These are phyloP conservation scores for Didymella exigua DNA, from an alignment of 2,329 filamentous ascomycete genomes.

Conservation along the genomic window DNA sequence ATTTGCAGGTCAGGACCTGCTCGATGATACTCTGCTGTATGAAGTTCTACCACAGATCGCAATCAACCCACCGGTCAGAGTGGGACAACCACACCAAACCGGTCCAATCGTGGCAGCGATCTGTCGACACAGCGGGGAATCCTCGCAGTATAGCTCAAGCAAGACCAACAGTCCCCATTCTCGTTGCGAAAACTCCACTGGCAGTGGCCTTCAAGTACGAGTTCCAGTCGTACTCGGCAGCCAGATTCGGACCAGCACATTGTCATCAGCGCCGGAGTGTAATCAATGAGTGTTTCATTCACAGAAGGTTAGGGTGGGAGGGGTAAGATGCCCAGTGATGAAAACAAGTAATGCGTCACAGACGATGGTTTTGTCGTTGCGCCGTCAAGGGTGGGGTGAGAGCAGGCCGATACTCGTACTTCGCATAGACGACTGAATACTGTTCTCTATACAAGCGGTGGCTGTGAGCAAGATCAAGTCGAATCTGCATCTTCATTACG, in stretches of 20 bases:
- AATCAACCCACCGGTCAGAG: conserved; percentile 28
- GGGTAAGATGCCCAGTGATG: too few species aligned
- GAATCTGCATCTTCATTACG: too few species aligned
- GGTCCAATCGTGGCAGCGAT: conserved; percentile 25
- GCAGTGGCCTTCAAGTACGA: conserved; percentile 28
- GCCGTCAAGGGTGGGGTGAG: too few species aligned
- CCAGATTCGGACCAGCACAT: conserved; percentile 28
- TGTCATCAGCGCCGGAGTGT: conserved; percentile 21
- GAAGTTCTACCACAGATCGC: conserved; percentile 39
- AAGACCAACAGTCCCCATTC: conserved; percentile 9
- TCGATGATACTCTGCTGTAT: conserved; percentile 35
- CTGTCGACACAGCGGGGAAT: conserved; percentile 30
- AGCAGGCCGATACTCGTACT: too few species aligned
- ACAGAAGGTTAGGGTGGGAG: too few species aligned
- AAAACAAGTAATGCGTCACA: too few species aligned
- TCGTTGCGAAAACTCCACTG: conserved; percentile 29
- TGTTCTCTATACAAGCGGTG: too few species aligned
- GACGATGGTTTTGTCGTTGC: too few species aligned
- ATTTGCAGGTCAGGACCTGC: conserved; percentile 41
- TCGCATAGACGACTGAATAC: too few species aligned
- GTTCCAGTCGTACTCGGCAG: conserved; percentile 29
- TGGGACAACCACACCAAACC: conserved; percentile 12
- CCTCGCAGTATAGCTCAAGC: conserved; percentile 15
- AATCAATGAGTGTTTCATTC: too few species aligned
- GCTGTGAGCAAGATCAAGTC: too few species aligned